These are phyloP conservation scores for Colletotrichum gloeosporioides DNA, from an alignment of 2,329 filamentous ascomycete species.

Conservation along the genomic window DNA sequence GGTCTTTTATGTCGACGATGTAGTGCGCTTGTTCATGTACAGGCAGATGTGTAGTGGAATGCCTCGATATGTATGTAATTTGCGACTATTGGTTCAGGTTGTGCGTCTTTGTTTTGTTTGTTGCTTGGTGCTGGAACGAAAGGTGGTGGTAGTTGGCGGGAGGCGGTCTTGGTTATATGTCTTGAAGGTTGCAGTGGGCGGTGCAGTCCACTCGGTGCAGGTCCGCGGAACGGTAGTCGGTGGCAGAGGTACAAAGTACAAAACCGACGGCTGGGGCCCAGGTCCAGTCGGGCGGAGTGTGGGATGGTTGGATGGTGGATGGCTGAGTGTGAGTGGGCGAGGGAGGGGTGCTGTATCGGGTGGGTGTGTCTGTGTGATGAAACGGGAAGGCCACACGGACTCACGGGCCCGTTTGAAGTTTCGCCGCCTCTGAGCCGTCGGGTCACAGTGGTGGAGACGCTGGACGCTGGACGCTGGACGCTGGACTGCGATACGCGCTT, in stretches of 20 bases:
- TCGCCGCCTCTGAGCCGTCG: slow-evolving; percentile 11
- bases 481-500: neutral
- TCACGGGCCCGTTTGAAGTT: slow-evolving; percentile 21
- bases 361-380: slow-evolving; percentile 20
- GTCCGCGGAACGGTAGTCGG: neutral
- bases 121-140: neutral
- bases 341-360: neutral
- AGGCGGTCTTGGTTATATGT: slow-evolving; percentile 22
- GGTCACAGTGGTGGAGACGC: slow-evolving; percentile 1
- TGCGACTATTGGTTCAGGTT: neutral
- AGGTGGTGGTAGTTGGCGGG: neutral
- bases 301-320: slow-evolving; percentile 11
- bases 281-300: slow-evolving; percentile 8
- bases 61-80: neutral
- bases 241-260: neutral
- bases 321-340: neutral
- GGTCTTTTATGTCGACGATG: neutral
- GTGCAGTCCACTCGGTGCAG: neutral
- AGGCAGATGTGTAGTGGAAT: neutral
- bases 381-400: slow-evolving; percentile 22
- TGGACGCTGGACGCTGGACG: neutral
- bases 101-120: slow-evolving; percentile 11
- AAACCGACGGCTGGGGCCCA: neutral
- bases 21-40: neutral
- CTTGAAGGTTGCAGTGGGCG: neutral